phyloP scores from a whole-genome alignment of 1,284 basidiomycete genomes.

The Boletus sp. region DNA sequence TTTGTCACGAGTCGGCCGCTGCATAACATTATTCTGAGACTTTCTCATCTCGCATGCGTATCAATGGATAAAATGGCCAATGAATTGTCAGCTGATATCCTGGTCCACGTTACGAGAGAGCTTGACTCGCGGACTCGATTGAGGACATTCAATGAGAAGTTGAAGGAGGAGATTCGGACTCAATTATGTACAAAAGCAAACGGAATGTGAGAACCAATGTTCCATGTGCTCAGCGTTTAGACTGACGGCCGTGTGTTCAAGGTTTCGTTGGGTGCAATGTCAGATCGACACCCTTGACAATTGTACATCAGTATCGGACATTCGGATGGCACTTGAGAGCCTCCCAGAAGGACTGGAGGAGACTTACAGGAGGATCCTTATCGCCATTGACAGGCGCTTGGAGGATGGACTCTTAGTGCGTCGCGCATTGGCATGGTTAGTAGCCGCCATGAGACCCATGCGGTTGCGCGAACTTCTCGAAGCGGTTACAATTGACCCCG shows the following conservation, averaged over 20 bases:
- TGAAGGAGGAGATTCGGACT: slow-evolving; percentile 8
- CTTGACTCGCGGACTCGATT: not conserved
- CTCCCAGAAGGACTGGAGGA: slow-evolving; percentile 15
- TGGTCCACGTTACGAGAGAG: no score
- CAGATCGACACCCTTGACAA: slow-evolving; percentile 10
- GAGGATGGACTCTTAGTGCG: not conserved
- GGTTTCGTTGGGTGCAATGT: slow-evolving; percentile 18
- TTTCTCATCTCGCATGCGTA: slow-evolving; percentile 2
- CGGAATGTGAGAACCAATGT: slow-evolving; percentile 4
- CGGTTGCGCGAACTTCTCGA: slow-evolving; percentile 9
- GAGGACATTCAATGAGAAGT: not conserved
- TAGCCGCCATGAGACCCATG: slow-evolving; percentile 3
- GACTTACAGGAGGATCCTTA: slow-evolving; percentile 15
- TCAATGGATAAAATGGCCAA: slow-evolving; percentile 4
- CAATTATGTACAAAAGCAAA: slow-evolving; percentile 3
- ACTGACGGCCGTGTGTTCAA: not conserved
- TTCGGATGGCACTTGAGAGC: slow-evolving; percentile 3
- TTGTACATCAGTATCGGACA: not conserved
- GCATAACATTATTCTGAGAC: not conserved
- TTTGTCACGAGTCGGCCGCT: slow-evolving; percentile 10
- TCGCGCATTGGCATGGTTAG: slow-evolving; percentile 11
- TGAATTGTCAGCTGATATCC: no score
- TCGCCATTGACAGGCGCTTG: not conserved
- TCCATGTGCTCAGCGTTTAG: not conserved
- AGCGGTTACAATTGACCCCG: slow-evolving; percentile 2